These are phyloP conservation scores for Globisporangium acanthophoron DNA, from an alignment of 352 stramenopile species.

Conservation along the genomic window DNA sequence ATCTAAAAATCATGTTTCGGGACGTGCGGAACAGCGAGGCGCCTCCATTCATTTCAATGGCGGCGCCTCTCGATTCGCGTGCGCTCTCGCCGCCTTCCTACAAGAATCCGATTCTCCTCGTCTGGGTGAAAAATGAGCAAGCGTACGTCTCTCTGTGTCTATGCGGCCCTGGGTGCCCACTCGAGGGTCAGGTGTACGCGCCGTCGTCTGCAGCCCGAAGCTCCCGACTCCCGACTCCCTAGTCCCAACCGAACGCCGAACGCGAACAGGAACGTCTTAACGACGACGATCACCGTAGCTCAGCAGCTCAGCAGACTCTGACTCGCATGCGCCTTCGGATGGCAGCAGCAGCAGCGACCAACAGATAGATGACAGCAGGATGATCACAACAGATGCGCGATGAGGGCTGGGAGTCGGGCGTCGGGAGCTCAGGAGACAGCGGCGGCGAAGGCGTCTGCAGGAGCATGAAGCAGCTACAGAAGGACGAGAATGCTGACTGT, in stretches of 20 bases:
- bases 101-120: constrained; percentile 51
- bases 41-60: constrained; percentile 19
- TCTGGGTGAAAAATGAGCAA: constrained; percentile 85
- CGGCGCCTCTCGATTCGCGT: neutral
- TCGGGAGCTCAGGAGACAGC: neutral
- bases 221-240: too few relatives aligned
- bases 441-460: neutral
- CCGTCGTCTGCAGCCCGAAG: too few relatives aligned
- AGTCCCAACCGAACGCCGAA: too few relatives aligned
- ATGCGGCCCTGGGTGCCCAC: neutral
- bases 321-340: too few relatives aligned
- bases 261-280: too few relatives aligned
- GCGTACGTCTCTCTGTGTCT: constrained; percentile 30
- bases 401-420: too few relatives aligned
- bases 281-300: too few relatives aligned
- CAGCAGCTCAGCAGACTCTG: too few relatives aligned
- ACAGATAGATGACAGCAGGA: too few relatives aligned
- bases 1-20: too few relatives aligned
- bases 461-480: neutral
- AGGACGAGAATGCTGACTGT: neutral
- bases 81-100: constrained; percentile 1
- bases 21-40: neutral
- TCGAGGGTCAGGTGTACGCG: neutral
- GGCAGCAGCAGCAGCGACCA: too few relatives aligned
- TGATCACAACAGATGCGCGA: too few relatives aligned